Conservation (phyloP, 768 basidiomycete species). For the Agaricus blazei region DNA sequence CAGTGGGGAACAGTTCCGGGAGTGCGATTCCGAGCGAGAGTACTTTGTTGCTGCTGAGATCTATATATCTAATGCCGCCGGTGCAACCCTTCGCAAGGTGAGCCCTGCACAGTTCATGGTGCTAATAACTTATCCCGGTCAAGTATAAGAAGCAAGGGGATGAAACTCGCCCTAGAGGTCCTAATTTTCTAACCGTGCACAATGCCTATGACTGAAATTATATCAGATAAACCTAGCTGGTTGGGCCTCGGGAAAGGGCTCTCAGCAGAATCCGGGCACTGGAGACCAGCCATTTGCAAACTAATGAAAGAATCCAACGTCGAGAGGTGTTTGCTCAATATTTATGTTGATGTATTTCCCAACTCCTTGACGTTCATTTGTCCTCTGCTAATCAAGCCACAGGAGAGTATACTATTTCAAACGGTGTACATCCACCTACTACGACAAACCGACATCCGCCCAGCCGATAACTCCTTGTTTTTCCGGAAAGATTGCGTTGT, state of each 20-base stretch:
- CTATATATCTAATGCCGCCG: conserved; percentile 50
- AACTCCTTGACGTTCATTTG: conserved; percentile 1
- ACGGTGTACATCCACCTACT: conserved; percentile 69
- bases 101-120: conserved; percentile 10
- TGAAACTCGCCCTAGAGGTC: conserved; percentile 5
- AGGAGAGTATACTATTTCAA: conserved; percentile 73
- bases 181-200: background rate
- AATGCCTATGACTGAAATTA: background rate
- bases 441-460: conserved; percentile 77
- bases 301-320: conserved; percentile 58
- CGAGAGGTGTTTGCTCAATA: conserved; percentile 54
- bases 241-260: conserved; percentile 50
- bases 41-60: conserved; percentile 60
- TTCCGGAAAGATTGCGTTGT: conserved; percentile 71
- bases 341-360: conserved; percentile 63
- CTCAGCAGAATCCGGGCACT: conserved; percentile 47
- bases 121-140: background rate
- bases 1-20: conserved; percentile 10
- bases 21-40: conserved; percentile 28
- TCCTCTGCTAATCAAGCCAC: conserved; percentile 13
- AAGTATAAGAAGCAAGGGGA: conserved; percentile 9
- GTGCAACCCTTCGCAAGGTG: conserved; percentile 54
- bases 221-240: conserved; percentile 70
- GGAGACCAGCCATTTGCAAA: conserved; percentile 71
- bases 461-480: conserved; percentile 70